A percentile compares a stretch with the other conserved stretches of the same genome.
These are phyloP conservation scores for Kluyveromyces dobzhanskii DNA, from an alignment of 805 yeast species.

Conservation along the genomic window DNA sequence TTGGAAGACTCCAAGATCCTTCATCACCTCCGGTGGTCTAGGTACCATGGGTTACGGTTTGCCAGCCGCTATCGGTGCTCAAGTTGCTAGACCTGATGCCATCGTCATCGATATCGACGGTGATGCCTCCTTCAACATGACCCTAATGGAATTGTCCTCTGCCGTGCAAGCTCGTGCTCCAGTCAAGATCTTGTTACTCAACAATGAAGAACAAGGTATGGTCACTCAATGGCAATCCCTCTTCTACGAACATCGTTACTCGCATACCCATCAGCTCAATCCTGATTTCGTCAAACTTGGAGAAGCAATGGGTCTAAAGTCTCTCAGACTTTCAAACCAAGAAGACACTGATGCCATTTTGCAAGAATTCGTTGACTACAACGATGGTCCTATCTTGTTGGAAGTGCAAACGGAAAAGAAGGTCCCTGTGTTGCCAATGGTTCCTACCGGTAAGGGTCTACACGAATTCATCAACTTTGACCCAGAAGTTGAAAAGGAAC, in stretches of 20 bases:
- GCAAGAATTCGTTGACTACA: conserved; percentile 59
- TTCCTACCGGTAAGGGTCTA: conserved; percentile 90
- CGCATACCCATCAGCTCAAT: conserved; percentile 95
- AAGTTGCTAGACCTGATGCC: conserved; percentile 91
- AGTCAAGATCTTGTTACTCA: conserved; percentile 78
- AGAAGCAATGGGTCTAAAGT: conserved; percentile 88
- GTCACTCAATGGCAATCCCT: conserved; percentile 99
- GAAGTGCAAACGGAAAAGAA: conserved; percentile 85
- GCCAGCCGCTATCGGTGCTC: conserved; percentile 98
- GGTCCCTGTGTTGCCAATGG: conserved; percentile 97
- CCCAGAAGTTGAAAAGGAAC: conserved; percentile 67
- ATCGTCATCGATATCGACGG: conserved; percentile 96
- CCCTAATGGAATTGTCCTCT: conserved; percentile 82
- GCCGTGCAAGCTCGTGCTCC: conserved; percentile 94
- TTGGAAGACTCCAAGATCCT: conserved; percentile 86
- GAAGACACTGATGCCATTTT: conserved; percentile 53
- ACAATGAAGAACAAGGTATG: conserved; percentile 99
- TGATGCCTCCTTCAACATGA: conserved; percentile 99
- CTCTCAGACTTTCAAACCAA: conserved; percentile 63
- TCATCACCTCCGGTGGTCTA: conserved; percentile 97
- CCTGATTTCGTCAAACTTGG: conserved; percentile 92
- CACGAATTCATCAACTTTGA: conserved; percentile 89
- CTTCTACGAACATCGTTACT: conserved; percentile 92
- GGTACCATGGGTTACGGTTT: conserved; percentile 99
- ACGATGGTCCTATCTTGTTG: conserved; percentile 74